Conservation (phyloP, 352 stramenopile species). For the Globisporangium carolinianum region DNA sequence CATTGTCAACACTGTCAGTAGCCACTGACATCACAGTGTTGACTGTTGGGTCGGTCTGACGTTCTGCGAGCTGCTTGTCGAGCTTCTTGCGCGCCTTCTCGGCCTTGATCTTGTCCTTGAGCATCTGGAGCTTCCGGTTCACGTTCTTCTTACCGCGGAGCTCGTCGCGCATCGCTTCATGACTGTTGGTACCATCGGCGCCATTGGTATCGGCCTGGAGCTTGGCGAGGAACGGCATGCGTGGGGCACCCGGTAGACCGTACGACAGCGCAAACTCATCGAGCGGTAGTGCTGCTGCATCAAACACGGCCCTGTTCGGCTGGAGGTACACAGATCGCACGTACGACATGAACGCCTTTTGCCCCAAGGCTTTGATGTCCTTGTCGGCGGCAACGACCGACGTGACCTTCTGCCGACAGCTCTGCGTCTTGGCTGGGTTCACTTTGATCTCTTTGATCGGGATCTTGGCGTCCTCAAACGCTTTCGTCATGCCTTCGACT, state of each 20-base stretch:
- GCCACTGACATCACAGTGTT: conserved; percentile 6
- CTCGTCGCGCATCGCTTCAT: conserved; percentile 82
- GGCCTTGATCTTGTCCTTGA: conserved; percentile 98
- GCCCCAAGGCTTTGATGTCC: conserved; percentile 92
- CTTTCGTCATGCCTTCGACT: conserved; percentile 79
- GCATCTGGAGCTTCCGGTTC: conserved; percentile 94
- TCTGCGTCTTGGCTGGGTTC: conserved; percentile 94
- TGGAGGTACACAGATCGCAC: conserved; percentile 95
- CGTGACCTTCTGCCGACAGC: conserved; percentile 89
- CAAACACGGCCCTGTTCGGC: conserved; percentile 93
- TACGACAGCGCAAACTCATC: conserved; percentile 92
- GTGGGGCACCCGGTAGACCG: conserved; percentile 90
- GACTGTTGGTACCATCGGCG: conserved; percentile 9
- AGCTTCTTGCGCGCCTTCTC: conserved; percentile 93
- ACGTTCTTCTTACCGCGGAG: conserved; percentile 94
- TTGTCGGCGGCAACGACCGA: conserved; percentile 91
- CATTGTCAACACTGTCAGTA: too few species aligned
- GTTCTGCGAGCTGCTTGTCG: conserved; percentile 53
- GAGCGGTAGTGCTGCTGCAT: conserved; percentile 86
- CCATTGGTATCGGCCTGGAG: conserved; percentile 29
- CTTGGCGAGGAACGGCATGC: conserved; percentile 91
- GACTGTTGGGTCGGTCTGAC: conserved; percentile 24
- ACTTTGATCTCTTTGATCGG: conserved; percentile 95
- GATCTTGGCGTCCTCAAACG: conserved; percentile 90
- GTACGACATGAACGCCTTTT: conserved; percentile 99